These are phyloP conservation scores for Malus sylvestris DNA, from an alignment of 306 rosid species.

Conservation along the genomic window DNA sequence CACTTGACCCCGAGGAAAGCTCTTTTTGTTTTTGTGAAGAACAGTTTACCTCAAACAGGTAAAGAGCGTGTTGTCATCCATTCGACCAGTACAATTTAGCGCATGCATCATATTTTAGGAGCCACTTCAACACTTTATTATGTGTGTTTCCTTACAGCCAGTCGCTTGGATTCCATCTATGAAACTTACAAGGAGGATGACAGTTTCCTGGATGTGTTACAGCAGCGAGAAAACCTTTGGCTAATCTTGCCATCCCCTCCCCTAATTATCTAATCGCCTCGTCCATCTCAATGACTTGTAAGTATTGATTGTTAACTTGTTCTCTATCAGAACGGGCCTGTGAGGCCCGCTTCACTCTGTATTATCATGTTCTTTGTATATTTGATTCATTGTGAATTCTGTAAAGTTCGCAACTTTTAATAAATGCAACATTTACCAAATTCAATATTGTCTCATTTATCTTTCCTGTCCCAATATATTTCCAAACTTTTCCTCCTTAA, in stretches of 20 bases:
- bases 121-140: conserved; percentile 5
- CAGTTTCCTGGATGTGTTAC: conserved; percentile 86
- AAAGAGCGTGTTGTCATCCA: conserved; percentile 17
- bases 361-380: conserved; percentile 1
- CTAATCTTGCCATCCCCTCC: conserved; percentile 14
- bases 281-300: conserved; percentile 1
- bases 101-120: neutral
- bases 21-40: conserved; percentile 76
- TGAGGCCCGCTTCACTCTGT: neutral
- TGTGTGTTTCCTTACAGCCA: conserved; percentile 26
- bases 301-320: conserved; percentile 1
- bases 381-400: neutral
- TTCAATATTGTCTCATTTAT: neutral
- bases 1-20: conserved; percentile 70
- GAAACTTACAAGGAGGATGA: conserved; percentile 64
- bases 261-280: neutral
- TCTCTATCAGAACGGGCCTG: neutral
- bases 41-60: conserved; percentile 93
- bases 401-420: conserved; percentile 4
- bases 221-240: conserved; percentile 90
- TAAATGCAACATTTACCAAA: neutral
- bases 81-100: neutral
- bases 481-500: too few relatives aligned
- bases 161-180: conserved; percentile 29
- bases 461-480: neutral